Evolutionary conservation across 805 yeast genomes (phyloP).

Genomic region (Lipomyces yamadae): DNA sequence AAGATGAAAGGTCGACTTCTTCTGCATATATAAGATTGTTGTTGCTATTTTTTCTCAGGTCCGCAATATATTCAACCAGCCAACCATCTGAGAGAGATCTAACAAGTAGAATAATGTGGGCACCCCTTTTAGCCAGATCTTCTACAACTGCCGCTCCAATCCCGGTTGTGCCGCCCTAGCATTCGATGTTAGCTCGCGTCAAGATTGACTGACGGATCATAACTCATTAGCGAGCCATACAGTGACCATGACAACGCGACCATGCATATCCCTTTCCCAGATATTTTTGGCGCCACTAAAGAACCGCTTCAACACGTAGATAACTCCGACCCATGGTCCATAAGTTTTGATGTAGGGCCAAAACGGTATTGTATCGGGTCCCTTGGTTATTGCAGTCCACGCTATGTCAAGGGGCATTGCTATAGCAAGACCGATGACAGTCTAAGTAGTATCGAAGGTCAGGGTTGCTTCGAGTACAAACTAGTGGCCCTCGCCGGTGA

Average conservation of each 20-base stretch:
- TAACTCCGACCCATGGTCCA: slow-evolving; percentile 58
- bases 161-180: slow-evolving; percentile 88
- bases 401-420: slow-evolving; percentile 87
- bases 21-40: slow-evolving; percentile 89
- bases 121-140: slow-evolving; percentile 80
- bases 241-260: slow-evolving; percentile 63
- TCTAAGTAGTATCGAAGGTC: too few species aligned
- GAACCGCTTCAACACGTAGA: slow-evolving; percentile 66
- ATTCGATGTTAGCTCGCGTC: slow-evolving; percentile 50
- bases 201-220: not conserved
- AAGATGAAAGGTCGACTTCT: slow-evolving; percentile 75
- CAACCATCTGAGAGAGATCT: slow-evolving; percentile 69
- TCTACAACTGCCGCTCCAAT: slow-evolving; percentile 76
- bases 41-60: slow-evolving; percentile 68
- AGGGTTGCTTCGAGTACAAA: too few species aligned
- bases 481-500: not conserved
- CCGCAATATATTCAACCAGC: slow-evolving; percentile 79
- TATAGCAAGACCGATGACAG: not conserved
- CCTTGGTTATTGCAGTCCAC: slow-evolving; percentile 70
- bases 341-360: slow-evolving; percentile 62
- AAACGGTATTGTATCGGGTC: slow-evolving; percentile 76
- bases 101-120: slow-evolving; percentile 78
- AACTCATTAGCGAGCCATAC: slow-evolving; percentile 17
- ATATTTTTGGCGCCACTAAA: slow-evolving; percentile 80
- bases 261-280: slow-evolving; percentile 93